Evolutionary conservation across 2,329 filamentous ascomycete genomes (phyloP).

Genomic region (Emmonsia crescens): DNA sequence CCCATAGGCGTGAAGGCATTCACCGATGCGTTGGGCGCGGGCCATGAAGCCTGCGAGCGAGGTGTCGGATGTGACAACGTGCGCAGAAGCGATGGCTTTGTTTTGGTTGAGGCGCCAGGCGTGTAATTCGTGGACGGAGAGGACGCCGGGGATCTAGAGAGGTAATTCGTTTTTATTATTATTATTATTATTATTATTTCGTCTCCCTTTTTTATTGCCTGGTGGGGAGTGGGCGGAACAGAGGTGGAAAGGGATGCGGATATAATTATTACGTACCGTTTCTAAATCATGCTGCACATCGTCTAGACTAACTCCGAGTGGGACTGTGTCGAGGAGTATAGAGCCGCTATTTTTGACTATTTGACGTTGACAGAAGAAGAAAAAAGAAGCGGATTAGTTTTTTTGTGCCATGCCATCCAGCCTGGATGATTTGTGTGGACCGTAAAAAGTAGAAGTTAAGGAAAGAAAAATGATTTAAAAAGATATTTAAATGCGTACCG

Average conservation of each 20-base stretch:
- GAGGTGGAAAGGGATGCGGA: not conserved
- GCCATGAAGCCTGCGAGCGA: constrained; percentile 49
- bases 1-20: constrained; percentile 63
- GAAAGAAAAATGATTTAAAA: not conserved
- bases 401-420: not conserved
- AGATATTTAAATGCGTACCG: constrained; percentile 19
- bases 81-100: constrained; percentile 59
- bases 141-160: constrained; percentile 51
- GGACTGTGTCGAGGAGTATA: constrained; percentile 59
- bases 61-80: constrained; percentile 52
- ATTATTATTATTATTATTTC: not conserved
- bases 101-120: constrained; percentile 63
- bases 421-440: not conserved
- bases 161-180: not conserved
- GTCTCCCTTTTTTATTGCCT: not conserved
- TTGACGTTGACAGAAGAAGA: not conserved
- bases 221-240: not conserved
- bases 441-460: not conserved
- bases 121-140: constrained; percentile 60
- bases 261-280: constrained; percentile 34
- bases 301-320: constrained; percentile 46
- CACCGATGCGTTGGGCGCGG: constrained; percentile 50
- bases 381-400: not conserved
- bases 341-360: constrained; percentile 32
- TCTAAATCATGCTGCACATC: constrained; percentile 61